Evolutionary conservation across 164 flowering plant genomes (phyloP).

Genomic region (Dillenia turbinata): DNA sequence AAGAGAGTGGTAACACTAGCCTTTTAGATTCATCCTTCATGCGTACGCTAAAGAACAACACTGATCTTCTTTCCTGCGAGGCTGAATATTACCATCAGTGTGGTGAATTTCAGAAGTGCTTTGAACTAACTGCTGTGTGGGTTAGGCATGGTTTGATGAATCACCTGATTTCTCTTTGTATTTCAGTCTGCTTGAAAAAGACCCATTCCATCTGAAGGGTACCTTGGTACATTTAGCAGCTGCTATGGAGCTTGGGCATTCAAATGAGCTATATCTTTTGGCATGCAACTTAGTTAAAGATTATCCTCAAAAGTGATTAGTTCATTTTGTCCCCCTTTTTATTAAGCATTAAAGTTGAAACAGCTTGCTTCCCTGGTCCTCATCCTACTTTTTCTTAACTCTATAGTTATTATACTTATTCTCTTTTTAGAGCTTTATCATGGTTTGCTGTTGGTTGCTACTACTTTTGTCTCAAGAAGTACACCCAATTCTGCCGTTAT

Average conservation of each 20-base stretch:
- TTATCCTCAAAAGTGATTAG: conserved; percentile 91
- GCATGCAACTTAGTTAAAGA: conserved; percentile 93
- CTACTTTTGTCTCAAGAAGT: conserved; percentile 90
- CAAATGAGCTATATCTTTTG: conserved; percentile 96
- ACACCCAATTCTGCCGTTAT: conserved; percentile 80
- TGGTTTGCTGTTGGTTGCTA: conserved; percentile 99
- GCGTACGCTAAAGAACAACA: conserved; percentile 61
- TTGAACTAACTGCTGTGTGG: conserved; percentile 78
- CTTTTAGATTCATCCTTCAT: conserved; percentile 39
- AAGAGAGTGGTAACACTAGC: conserved; percentile 36
- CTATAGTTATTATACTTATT: conserved; percentile 5
- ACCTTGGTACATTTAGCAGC: conserved; percentile 93
- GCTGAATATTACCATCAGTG: conserved; percentile 97
- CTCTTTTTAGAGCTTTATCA: conserved; percentile 66
- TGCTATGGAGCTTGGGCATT: conserved; percentile 93
- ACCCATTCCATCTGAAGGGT: conserved; percentile 90
- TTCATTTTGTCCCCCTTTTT: neutral
- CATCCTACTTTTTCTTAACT: neutral
- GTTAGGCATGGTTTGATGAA: neutral
- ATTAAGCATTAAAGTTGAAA: neutral
- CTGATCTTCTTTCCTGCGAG: conserved; percentile 93
- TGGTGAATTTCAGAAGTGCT: conserved; percentile 95
- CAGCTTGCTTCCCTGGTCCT: neutral
- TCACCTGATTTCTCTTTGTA: neutral
- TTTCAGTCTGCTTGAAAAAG: conserved; percentile 88